A percentile compares a stretch with the other conserved stretches of the same genome.
Evolutionary conservation across 768 basidiomycete genomes (phyloP).

Genomic region (Tephrocybe sp.): DNA sequence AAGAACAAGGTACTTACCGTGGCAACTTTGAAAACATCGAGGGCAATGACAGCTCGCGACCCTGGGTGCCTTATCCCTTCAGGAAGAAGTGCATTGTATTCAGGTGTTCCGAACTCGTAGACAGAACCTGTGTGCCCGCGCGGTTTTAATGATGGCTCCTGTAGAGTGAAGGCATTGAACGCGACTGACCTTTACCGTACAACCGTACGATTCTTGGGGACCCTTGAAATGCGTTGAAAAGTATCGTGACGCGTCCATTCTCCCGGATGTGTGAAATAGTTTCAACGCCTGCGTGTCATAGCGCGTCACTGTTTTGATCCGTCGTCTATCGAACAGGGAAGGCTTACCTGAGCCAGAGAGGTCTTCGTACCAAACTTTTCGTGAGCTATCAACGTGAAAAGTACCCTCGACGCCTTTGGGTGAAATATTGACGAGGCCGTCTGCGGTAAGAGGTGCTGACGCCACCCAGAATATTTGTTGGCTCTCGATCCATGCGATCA

Average conservation of each 20-base stretch:
- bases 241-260: conserved; percentile 58
- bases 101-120: conserved; percentile 61
- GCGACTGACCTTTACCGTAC: conserved; percentile 53
- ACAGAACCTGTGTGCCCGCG: conserved; percentile 41
- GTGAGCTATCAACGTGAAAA: conserved; percentile 56
- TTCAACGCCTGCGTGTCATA: conserved; percentile 29
- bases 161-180: neutral
- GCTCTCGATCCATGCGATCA: conserved; percentile 54
- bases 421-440: conserved; percentile 66
- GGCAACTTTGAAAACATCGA: conserved; percentile 59
- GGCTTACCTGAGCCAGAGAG: conserved; percentile 61
- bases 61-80: conserved; percentile 48
- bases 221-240: conserved; percentile 64
- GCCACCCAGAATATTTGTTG: conserved; percentile 76
- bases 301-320: neutral
- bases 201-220: conserved; percentile 55
- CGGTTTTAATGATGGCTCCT: conserved; percentile 2
- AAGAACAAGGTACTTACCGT: conserved; percentile 29
- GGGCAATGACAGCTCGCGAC: conserved; percentile 56
- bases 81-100: conserved; percentile 54
- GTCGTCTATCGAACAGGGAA: neutral
- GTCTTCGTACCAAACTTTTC: conserved; percentile 72
- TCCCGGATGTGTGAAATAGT: conserved; percentile 53
- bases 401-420: conserved; percentile 64
- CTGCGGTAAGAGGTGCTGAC: conserved; percentile 52